Percentiles rank a stretch among this genome's conserved stretches.
Evolutionary conservation across 805 yeast species (phyloP).

Genomic region (Myxozyma neglecta): DNA sequence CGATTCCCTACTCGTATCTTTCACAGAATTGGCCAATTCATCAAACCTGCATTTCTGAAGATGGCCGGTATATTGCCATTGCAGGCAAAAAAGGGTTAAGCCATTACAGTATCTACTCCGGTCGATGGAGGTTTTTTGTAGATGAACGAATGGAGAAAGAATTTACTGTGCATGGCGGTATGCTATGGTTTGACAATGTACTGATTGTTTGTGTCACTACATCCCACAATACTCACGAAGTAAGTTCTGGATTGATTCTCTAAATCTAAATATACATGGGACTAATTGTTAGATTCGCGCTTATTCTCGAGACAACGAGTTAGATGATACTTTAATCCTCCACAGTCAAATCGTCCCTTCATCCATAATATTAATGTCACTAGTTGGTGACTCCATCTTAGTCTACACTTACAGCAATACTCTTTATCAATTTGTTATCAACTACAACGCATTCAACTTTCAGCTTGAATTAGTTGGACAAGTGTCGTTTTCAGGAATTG

Average conservation of each 20-base stretch:
- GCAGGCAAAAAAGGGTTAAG: slow-evolving; percentile 52
- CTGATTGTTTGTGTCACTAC: slow-evolving; percentile 41
- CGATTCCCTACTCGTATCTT: slow-evolving; percentile 49
- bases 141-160: slow-evolving; percentile 41
- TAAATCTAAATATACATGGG: neutral
- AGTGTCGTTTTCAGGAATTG: slow-evolving; percentile 41
- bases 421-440: slow-evolving; percentile 37
- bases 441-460: slow-evolving; percentile 25
- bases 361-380: slow-evolving; percentile 38
- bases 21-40: slow-evolving; percentile 48
- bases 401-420: slow-evolving; percentile 41
- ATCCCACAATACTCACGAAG: slow-evolving; percentile 29
- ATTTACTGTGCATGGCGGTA: slow-evolving; percentile 43
- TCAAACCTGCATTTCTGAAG: slow-evolving; percentile 47
- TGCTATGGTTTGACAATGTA: slow-evolving; percentile 43
- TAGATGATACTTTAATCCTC: slow-evolving; percentile 39
- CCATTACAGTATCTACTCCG: slow-evolving; percentile 44
- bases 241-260: neutral
- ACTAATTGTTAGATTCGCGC: slow-evolving; percentile 37
- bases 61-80: slow-evolving; percentile 52
- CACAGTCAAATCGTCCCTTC: slow-evolving; percentile 38
- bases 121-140: slow-evolving; percentile 51
- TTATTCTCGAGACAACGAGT: slow-evolving; percentile 42
- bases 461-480: slow-evolving; percentile 39
- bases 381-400: slow-evolving; percentile 38